Evolutionary conservation across 495 filamentous ascomycete species (phyloP).

Genomic region (Aspergillus funiculosus): DNA sequence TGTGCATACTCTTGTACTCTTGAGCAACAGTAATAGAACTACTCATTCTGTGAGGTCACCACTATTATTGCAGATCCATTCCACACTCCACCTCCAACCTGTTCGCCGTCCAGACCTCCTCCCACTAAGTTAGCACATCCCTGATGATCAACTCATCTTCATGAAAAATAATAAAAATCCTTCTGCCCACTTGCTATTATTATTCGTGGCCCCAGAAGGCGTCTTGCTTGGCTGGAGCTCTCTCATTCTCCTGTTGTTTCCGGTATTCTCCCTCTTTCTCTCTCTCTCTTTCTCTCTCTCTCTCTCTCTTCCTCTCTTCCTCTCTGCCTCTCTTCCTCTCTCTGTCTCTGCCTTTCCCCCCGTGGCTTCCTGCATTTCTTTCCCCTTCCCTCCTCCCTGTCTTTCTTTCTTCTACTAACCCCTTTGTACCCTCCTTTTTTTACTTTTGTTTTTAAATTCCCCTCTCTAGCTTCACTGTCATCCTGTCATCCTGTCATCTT

Average conservation of each 20-base stretch:
- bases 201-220: conserved; percentile 1
- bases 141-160: too few relatives aligned
- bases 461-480: background rate
- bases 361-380: conserved; percentile 7
- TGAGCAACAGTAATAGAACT: too few relatives aligned
- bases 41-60: too few relatives aligned
- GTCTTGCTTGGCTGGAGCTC: conserved; percentile 34
- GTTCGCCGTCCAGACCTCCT: too few relatives aligned
- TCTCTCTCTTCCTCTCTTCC: conserved; percentile 12
- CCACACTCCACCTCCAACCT: conserved; percentile 16
- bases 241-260: conserved; percentile 16
- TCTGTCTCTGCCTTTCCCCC: conserved; percentile 6
- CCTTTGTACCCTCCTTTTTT: background rate
- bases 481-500: conserved; percentile 1
- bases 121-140: too few relatives aligned
- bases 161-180: too few relatives aligned
- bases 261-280: conserved; percentile 1
- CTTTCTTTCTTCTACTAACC: conserved; percentile 3
- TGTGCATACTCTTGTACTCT: too few relatives aligned
- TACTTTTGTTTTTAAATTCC: background rate
- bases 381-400: conserved; percentile 4
- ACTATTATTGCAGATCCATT: conserved; percentile 48
- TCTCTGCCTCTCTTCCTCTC: conserved; percentile 5
- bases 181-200: conserved; percentile 13
- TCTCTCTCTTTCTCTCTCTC: conserved; percentile 6